Base-by-base conservation (phyloP, 768 basidiomycete species). In the Leccinum boreale region DNA sequence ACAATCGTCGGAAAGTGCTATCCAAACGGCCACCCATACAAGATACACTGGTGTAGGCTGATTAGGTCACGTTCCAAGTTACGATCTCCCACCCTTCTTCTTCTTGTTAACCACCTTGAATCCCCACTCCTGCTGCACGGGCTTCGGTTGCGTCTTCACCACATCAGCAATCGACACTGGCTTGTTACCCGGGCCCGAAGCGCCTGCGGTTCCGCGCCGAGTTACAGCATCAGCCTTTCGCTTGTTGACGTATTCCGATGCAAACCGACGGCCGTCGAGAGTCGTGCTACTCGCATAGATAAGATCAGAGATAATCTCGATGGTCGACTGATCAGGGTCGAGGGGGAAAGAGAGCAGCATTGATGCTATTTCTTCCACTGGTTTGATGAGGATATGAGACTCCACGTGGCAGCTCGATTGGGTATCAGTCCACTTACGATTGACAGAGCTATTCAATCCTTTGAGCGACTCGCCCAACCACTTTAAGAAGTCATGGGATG, bases 61-160 rank as follows among this genome's bases (percentile, higher is more conserved):
- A 26, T 55, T 39, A 28, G 33, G 31, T 29, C 47, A 49, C 49
- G 21, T 24, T 19, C 54, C 52, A 17, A 31, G 42, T 77, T 69
- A 88, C 48, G 84, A 68, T 65, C 83, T 78, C 28, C 81, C 81
- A 15, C 87, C 82, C 75, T 92, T 92, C 84, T 93, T 97, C 79
- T 95, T 97, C 80, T 95, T 94, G 65, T 94, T 93, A 53, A 94
- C 91, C 5, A 95, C 89, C 75, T 94, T 95, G 79, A 93, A 94
- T 7, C 85, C 86, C 90, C 94, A 95, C 69, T 91, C 90, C 46
- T 83, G 79, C 57, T 85, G 85, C 19, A 85, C 77, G 2, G 82
- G 78, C 74, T 92, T 92, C 2, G 92, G 93, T 60, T 89, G 85
- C 10, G 88, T 82, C 74, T 94, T 96, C 58, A 98, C 92, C 3